Evolutionary conservation across 306 rosid species (phyloP), one percentile per base, ranked within the genome.

Genomic region (Aeschynomene evenia): DNA sequence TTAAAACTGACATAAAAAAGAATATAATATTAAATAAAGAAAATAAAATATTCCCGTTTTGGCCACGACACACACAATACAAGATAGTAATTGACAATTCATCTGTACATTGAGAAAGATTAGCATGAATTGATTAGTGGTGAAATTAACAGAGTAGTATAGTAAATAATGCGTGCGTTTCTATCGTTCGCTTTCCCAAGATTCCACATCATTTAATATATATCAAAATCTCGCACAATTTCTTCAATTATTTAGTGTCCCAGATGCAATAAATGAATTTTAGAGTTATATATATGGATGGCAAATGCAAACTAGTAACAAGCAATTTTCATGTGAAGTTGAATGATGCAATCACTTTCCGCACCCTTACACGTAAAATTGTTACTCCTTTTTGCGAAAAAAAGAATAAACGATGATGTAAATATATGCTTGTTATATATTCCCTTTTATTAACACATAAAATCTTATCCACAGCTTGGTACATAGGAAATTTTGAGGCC

Each of bases 131-230:
- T 70, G 61, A 70, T 55, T 52, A 40, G 7, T 14, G n/a, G 43
- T 65, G 69, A 78, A 71, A 50, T 71, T 46, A 48, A 49, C 78
- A 71, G 69, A 59, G 34, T 46, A 23, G n/a, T 21, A 21, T 53
- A 69, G n/a, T 76, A 50, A 6, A 43, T 4, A 76, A 60, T 50
- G 31, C 26, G 15, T 46, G 14, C 13, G 57, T 31, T 71, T 45
- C 37, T 49, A 29, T 60, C 64, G 49, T 70, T 69, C 26, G 66
- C 31, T 77, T 77, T 57, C 67, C 53, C 14, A 53, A 64, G 48
- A 65, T 64, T 65, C 49, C 74, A 37, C 61, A 10, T 49, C 55
- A 37, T 66, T 54, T 66, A 42, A 62, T 43, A 12, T 37, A 62
- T 13, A 16, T 77, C 52, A 43, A 63, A 61, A 18, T 49, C 26